Evolutionary conservation across 2,329 filamentous ascomycete genomes (phyloP).

Genomic region (Curvularia sp.): DNA sequence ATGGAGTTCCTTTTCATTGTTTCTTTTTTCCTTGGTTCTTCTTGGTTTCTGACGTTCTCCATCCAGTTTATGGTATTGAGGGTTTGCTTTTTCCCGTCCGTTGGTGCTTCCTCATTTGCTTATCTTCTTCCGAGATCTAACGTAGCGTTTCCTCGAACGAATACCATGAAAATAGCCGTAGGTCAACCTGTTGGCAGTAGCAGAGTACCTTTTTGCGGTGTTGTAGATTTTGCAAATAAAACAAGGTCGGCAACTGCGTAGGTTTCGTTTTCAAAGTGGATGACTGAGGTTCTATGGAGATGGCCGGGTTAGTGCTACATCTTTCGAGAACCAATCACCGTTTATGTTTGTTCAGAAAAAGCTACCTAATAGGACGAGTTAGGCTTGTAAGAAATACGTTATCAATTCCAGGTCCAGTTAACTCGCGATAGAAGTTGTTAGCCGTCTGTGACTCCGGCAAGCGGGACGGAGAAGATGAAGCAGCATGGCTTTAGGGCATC

Average conservation of each 20-base stretch:
- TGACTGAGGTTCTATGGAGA: not conserved
- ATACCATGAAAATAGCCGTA: not conserved
- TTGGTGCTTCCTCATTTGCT: no score
- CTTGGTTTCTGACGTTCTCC: no score
- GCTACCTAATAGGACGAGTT: not conserved
- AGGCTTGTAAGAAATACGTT: not conserved
- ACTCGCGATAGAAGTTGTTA: not conserved
- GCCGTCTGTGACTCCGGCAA: not conserved
- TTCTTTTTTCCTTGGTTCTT: no score
- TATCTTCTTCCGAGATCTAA: no score
- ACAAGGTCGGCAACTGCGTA: not conserved
- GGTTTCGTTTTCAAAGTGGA: not conserved
- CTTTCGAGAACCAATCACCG: not conserved
- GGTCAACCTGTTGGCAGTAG: not conserved
- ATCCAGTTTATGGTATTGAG: no score
- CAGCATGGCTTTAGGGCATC: not conserved
- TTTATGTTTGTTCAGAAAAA: not conserved
- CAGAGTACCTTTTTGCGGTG: not conserved
- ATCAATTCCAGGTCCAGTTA: not conserved
- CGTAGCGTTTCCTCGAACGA: not conserved
- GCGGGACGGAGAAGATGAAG: not conserved
- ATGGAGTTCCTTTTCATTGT: no score
- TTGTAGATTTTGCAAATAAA: not conserved
- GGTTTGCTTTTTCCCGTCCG: not conserved
- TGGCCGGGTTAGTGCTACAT: not conserved